Evolutionary conservation across 768 basidiomycete genomes (phyloP).

Genomic region (Phylloporus sp.): DNA sequence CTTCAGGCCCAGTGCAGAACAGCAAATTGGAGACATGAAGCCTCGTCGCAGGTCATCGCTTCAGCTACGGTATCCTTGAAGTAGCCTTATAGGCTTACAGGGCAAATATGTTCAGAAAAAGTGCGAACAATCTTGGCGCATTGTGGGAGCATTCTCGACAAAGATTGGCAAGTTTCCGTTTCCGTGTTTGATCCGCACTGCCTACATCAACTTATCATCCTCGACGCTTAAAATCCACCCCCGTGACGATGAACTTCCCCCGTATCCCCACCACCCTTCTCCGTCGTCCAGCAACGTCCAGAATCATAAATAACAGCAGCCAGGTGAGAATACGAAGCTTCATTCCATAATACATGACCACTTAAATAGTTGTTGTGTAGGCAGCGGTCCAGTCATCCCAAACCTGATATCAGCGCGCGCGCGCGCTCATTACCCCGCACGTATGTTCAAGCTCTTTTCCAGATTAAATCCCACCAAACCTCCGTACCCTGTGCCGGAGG

Average conservation of each 20-base stretch:
- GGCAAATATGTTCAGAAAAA: too few relatives aligned
- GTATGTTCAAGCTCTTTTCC: not conserved
- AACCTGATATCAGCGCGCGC: not conserved
- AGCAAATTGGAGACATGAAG: too few relatives aligned
- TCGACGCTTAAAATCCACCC: not conserved
- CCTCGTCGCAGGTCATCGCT: too few relatives aligned
- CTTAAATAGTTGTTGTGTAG: not conserved
- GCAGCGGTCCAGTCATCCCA: not conserved
- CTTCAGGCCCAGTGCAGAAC: too few relatives aligned
- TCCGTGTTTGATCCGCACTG: not conserved
- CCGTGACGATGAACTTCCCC: not conserved
- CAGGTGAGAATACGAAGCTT: constrained; percentile 4
- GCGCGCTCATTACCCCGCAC: not conserved
- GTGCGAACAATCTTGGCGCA: too few relatives aligned
- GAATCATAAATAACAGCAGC: not conserved
- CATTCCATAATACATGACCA: not conserved
- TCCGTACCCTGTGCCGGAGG: not conserved
- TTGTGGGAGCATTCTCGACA: not conserved
- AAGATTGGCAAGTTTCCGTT: not conserved
- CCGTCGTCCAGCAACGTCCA: not conserved
- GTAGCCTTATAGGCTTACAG: too few relatives aligned
- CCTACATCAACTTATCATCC: too few relatives aligned
- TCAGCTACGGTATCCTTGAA: too few relatives aligned
- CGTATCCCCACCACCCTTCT: not conserved
- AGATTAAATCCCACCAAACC: too few relatives aligned